A percentile compares a stretch with the other conserved stretches of the same genome.
Conservation (phyloP, 1,284 basidiomycete genomes). For the Cutaneotrichosporon sp. region DNA sequence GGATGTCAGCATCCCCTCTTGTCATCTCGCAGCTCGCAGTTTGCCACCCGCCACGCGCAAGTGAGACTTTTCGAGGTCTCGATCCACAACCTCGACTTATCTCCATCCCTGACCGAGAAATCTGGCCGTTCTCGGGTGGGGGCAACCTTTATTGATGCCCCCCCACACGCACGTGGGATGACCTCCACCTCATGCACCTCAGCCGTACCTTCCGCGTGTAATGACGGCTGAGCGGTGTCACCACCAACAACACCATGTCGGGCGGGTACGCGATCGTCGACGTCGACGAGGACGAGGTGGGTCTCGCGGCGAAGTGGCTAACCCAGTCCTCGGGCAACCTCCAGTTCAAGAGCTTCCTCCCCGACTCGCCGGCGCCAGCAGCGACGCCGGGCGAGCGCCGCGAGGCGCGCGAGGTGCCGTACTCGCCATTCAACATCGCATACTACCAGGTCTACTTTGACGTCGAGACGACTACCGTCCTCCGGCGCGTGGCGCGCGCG, state of each 20-base stretch:
- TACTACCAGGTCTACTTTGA: conserved; percentile 57
- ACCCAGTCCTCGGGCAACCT: conserved; percentile 30
- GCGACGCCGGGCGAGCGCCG: neutral
- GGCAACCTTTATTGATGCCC: no score
- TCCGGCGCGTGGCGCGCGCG: conserved; percentile 53
- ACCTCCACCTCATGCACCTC: no score
- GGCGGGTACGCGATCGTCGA: conserved; percentile 53
- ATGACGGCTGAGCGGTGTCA: neutral
- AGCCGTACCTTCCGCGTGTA: no score
- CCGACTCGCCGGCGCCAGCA: conserved; percentile 21
- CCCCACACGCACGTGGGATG: no score
- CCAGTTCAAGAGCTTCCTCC: conserved; percentile 51
- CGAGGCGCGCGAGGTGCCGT: conserved; percentile 34
- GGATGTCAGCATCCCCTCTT: no score
- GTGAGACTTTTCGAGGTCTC: no score
- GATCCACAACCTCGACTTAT: no score
- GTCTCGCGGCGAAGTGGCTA: neutral
- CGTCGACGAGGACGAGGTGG: conserved; percentile 50
- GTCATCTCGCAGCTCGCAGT: no score
- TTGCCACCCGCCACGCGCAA: neutral
- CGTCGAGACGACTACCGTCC: conserved; percentile 54
- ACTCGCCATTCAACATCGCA: conserved; percentile 54
- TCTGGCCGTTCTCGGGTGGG: no score
- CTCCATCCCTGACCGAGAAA: no score
- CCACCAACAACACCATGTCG: conserved; percentile 20